A percentile compares a stretch with the other conserved stretches of the same genome.
These are phyloP conservation scores for Ophiostoma triangulosporum DNA, from an alignment of 2,329 filamentous ascomycete species.

Conservation along the genomic window DNA sequence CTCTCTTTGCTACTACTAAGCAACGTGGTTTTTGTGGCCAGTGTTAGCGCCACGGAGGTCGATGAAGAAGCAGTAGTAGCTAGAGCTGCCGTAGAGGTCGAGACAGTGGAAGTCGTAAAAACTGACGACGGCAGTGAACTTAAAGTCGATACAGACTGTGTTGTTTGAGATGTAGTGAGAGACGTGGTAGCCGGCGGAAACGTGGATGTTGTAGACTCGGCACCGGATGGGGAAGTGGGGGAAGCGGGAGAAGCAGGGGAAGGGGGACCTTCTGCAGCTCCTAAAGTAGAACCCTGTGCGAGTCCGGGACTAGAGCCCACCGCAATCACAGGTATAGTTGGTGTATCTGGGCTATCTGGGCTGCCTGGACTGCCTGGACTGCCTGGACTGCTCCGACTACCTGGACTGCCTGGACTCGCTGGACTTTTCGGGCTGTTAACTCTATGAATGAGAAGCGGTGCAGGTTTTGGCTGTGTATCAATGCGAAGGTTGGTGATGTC, in stretches of 20 bases:
- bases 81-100: background rate
- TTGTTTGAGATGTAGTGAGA: background rate
- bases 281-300: background rate
- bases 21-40: background rate
- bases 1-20: background rate
- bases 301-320: background rate
- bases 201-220: background rate
- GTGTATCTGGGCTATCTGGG: background rate
- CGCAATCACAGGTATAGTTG: background rate
- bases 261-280: background rate
- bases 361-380: background rate
- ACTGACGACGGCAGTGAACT: background rate
- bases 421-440: background rate
- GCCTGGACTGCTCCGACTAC: background rate
- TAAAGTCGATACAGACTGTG: background rate
- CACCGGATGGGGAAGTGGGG: background rate
- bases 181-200: background rate
- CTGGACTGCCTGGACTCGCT: background rate
- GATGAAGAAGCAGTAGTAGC: background rate
- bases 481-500: background rate
- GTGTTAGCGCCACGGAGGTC: too few species aligned
- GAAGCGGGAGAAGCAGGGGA: background rate
- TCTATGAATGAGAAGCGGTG: background rate
- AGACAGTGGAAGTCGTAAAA: background rate
- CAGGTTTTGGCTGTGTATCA: background rate